These are phyloP conservation scores for Calonectria multiphialidica DNA, from an alignment of 2,329 filamentous ascomycete species.

Conservation along the genomic window DNA sequence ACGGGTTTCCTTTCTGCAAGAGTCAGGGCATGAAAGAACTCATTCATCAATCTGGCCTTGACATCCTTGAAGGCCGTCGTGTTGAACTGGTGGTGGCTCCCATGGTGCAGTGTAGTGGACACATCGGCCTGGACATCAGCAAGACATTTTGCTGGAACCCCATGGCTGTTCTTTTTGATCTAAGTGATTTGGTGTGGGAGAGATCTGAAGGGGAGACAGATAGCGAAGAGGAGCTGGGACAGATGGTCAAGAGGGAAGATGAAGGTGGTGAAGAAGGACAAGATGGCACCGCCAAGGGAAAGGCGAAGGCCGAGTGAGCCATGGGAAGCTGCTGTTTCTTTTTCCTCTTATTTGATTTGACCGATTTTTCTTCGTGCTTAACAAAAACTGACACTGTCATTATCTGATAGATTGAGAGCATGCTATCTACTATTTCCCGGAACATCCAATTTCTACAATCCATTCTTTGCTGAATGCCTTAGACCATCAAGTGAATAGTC, in stretches of 20 bases:
- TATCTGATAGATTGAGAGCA: neutral
- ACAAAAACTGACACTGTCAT: too few relatives aligned
- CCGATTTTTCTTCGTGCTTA: neutral
- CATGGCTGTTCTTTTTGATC: neutral
- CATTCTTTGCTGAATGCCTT: neutral
- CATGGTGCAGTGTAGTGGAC: neutral
- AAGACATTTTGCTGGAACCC: neutral
- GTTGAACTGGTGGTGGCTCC: neutral
- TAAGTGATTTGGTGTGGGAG: neutral
- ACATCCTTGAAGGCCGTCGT: neutral
- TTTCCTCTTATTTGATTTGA: neutral
- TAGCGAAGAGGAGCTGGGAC: neutral
- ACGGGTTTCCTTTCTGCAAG: neutral
- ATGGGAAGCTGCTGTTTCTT: neutral
- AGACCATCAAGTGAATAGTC: constrained; percentile 10
- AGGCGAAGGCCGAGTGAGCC: neutral
- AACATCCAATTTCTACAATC: neutral
- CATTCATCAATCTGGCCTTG: neutral
- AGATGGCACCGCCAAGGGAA: neutral
- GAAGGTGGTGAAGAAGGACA: neutral
- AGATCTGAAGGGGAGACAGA: neutral
- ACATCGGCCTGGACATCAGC: neutral
- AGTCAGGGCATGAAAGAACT: neutral
- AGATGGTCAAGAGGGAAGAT: neutral
- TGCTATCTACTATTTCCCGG: neutral